Conservation (phyloP, 306 rosid species). For the Rubus idaeus region DNA sequence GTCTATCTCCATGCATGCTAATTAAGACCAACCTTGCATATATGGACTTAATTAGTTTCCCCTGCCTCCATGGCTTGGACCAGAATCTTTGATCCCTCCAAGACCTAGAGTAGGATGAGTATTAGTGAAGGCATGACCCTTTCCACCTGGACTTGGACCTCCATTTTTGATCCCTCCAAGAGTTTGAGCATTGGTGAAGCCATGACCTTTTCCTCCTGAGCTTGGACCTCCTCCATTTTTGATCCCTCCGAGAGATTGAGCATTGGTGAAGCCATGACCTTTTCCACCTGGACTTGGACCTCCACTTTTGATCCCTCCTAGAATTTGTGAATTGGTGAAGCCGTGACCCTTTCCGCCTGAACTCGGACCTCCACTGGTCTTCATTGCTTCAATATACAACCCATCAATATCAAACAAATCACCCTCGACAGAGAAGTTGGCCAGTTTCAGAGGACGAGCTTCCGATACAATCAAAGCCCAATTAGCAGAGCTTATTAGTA, state of each 20-base stretch:
- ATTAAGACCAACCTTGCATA: background rate
- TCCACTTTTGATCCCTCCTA: background rate
- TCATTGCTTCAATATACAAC: background rate
- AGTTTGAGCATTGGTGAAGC: background rate
- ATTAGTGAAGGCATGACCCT: background rate
- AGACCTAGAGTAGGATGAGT: background rate
- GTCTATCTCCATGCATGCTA: background rate
- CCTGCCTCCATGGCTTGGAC: slow-evolving; percentile 2
- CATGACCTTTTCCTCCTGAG: background rate
- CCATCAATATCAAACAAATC: background rate
- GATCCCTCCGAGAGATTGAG: background rate
- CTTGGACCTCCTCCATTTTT: slow-evolving; percentile 3
- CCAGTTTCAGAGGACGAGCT: slow-evolving; percentile 2
- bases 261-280: background rate
- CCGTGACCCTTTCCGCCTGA: background rate
- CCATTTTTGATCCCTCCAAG: background rate
- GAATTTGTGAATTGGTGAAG: background rate
- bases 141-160: background rate
- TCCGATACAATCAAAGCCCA: background rate
- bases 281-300: background rate
- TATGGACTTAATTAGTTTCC: background rate
- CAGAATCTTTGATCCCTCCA: slow-evolving; percentile 14
- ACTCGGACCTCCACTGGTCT: slow-evolving; percentile 4
- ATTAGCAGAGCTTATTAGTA: background rate
- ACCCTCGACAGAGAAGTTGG: too few species aligned